Conservation (phyloP, 371 early-diverging fungal genomes). For the Mucor indicus region DNA sequence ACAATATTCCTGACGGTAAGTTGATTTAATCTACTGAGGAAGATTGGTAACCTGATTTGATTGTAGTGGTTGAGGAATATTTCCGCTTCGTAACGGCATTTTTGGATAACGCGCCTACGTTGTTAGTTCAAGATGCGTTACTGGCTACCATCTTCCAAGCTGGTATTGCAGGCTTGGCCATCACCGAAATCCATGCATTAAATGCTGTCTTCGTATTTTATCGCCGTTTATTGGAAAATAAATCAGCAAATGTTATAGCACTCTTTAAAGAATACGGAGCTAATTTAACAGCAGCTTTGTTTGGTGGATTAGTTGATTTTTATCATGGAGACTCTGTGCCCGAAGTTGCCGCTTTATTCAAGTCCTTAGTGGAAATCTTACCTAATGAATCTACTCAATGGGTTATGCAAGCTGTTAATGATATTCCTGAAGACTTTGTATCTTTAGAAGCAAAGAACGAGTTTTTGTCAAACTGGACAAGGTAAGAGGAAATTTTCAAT, state of each 20-base stretch:
- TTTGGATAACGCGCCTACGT: conserved; percentile 54
- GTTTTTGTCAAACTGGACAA: conserved; percentile 46
- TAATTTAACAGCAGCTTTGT: conserved; percentile 30
- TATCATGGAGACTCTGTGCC: conserved; percentile 49
- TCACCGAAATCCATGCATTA: conserved; percentile 63
- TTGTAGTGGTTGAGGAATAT: conserved; percentile 66
- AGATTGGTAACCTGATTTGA: conserved; percentile 8
- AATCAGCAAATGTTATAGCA: conserved; percentile 11
- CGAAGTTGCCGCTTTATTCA: conserved; percentile 46
- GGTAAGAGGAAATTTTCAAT: conserved; percentile 22
- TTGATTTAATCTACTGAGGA: neutral
- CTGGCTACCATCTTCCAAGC: conserved; percentile 57
- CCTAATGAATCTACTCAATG: conserved; percentile 35
- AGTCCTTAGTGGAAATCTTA: conserved; percentile 38
- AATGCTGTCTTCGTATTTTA: conserved; percentile 54
- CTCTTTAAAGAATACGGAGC: conserved; percentile 33
- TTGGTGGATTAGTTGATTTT: conserved; percentile 45
- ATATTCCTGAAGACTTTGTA: conserved; percentile 47
- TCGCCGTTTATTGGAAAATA: conserved; percentile 23
- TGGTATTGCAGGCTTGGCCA: conserved; percentile 57
- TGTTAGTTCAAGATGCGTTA: conserved; percentile 42
- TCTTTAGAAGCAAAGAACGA: conserved; percentile 41
- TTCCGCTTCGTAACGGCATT: conserved; percentile 57
- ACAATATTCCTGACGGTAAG: conserved; percentile 65
- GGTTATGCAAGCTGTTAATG: conserved; percentile 40